Base-by-base conservation (phyloP, 2,329 filamentous ascomycete species). In the Cadophora sp. region DNA sequence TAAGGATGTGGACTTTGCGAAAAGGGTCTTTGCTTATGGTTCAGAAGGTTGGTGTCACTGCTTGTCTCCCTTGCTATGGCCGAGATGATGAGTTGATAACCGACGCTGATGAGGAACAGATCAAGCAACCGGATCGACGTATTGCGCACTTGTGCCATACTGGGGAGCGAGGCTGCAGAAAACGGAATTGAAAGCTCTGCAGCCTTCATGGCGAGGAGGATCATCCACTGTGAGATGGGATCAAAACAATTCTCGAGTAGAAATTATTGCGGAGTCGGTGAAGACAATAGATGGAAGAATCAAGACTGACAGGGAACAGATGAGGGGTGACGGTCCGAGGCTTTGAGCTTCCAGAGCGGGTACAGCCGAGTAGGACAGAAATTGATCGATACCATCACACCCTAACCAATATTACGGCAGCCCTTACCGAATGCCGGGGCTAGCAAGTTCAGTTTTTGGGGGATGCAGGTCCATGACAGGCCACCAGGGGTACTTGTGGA, bases 211-310 rank as follows among this genome's bases (percentile, higher is more conserved):
- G 53, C 19, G 53, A 58, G 53, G 53, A 5, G 27, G 53, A 22
- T 8, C 27, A 11, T 26, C 53, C n/a, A 37, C 3, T 5, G 27
- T 58, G 12, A 34, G 5, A 14, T 58, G 53, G 53, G 8, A 34
- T 37, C 19, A 22, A 31, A 29, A 22, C 16, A 6, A n/a, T 31
- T 7, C 16, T 11, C 5, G 53, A 11, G 16, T 58, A 27, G 16
- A 58, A 12, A 37, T 37, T 6, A 58, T 29, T 11, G 27, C 53
- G n/a, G 53, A 58, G n/a, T 58, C 53, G 14, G 53, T 58, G 29
- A 34, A 58, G 29, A 58, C n/a, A 12, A 37, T 58, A 34, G 29
- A 58, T n/a, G 53, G 53, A 24, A 58, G 53, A 22, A 58, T 58
- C n/a, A 58, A 37, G 53, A 14, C 37, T 14, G 24, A 27, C 53